Evolutionary conservation across 371 early-diverging fungal species (phyloP).

Genomic region (Syncephalis plumigaleata): DNA sequence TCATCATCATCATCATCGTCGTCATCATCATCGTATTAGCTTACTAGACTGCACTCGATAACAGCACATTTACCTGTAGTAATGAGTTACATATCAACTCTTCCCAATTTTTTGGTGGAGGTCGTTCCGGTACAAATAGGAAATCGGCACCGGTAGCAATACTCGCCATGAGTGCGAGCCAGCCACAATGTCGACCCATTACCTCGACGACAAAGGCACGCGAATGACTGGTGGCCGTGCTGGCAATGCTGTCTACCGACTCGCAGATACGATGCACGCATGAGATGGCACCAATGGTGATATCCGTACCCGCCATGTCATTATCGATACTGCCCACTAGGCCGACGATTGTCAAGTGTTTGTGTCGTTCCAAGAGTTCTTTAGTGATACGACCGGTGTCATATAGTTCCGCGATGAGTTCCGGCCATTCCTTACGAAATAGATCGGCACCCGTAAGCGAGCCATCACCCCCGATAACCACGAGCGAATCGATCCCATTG

Average conservation of each 20-base stretch:
- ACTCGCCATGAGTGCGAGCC: slow-evolving; percentile 96
- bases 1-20: not conserved
- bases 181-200: slow-evolving; percentile 99
- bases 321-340: slow-evolving; percentile 95
- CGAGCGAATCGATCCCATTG: slow-evolving; percentile 85
- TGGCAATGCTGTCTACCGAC: slow-evolving; percentile 81
- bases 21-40: not conserved
- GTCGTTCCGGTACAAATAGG: slow-evolving; percentile 95
- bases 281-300: slow-evolving; percentile 94
- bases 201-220: slow-evolving; percentile 98
- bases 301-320: slow-evolving; percentile 94
- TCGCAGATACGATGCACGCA: slow-evolving; percentile 97
- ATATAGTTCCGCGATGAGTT: slow-evolving; percentile 60
- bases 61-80: slow-evolving; percentile 29
- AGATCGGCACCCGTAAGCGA: slow-evolving; percentile 93
- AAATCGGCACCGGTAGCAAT: slow-evolving; percentile 94
- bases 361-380: slow-evolving; percentile 34
- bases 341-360: slow-evolving; percentile 81
- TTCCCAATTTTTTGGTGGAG: slow-evolving; percentile 83
- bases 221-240: slow-evolving; percentile 93
- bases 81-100: slow-evolving; percentile 50
- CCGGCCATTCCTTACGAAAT: slow-evolving; percentile 86
- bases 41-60: not conserved
- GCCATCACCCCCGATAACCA: slow-evolving; percentile 99
- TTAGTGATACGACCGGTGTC: slow-evolving; percentile 25